Conservation (phyloP, 768 basidiomycete species). For the Tubosaeta sp. region DNA sequence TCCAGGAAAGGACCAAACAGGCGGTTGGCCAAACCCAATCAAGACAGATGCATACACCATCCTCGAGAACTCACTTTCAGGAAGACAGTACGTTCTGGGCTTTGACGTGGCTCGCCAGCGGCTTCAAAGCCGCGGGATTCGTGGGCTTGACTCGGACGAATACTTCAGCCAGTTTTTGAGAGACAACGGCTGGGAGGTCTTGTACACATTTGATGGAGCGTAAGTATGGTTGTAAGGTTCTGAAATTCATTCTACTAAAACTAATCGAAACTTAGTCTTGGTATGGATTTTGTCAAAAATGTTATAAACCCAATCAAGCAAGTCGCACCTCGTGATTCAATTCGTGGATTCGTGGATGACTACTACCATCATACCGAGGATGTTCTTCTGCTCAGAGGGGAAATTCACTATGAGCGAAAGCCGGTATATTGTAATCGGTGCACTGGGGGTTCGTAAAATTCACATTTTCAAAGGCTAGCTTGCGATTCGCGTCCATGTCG, state of each 20-base stretch:
- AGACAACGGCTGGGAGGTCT: constrained; percentile 33
- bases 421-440: constrained; percentile 26
- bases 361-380: constrained; percentile 32
- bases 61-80: constrained; percentile 17
- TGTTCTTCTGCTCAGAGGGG: constrained; percentile 38
- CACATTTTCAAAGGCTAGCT: constrained; percentile 23
- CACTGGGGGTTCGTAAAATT: constrained; percentile 4
- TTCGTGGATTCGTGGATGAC: constrained; percentile 41
- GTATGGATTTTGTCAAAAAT: constrained; percentile 42
- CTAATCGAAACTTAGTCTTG: constrained; percentile 25
- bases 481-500: constrained; percentile 30
- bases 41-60: constrained; percentile 17
- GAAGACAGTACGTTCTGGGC: constrained; percentile 16
- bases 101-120: constrained; percentile 22
- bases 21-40: constrained; percentile 21
- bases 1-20: constrained; percentile 10
- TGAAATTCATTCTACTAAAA: constrained; percentile 5
- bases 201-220: constrained; percentile 39
- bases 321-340: constrained; percentile 31
- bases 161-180: constrained; percentile 27
- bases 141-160: constrained; percentile 23
- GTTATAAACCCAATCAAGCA: constrained; percentile 37
- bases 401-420: constrained; percentile 38
- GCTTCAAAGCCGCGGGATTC: constrained; percentile 13
- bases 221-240: constrained; percentile 18